Percentiles rank a stretch among this genome's conserved stretches.
These are phyloP conservation scores for Tuber borchii DNA, from an alignment of 495 filamentous ascomycete species.

Conservation along the genomic window DNA sequence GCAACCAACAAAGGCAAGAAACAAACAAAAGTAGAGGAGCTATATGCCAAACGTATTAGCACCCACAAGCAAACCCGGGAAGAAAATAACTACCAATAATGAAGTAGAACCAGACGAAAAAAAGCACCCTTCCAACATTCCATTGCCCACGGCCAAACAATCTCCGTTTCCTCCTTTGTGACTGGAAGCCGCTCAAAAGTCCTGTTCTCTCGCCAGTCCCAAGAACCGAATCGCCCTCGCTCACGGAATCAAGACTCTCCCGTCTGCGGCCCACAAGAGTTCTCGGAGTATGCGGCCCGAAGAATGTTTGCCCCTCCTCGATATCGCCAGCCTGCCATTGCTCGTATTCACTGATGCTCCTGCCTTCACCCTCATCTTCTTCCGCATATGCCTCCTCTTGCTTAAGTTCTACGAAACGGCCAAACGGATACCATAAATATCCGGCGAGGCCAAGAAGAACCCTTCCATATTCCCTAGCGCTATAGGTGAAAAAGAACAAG, in stretches of 20 bases:
- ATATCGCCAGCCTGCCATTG: slow-evolving; percentile 98
- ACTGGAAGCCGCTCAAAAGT: slow-evolving; percentile 38
- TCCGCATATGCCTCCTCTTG: slow-evolving; percentile 91
- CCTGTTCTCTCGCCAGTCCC: slow-evolving; percentile 54
- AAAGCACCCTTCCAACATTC: slow-evolving; percentile 88
- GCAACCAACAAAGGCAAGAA: slow-evolving; percentile 83
- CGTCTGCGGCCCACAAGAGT: slow-evolving; percentile 85
- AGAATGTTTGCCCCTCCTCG: slow-evolving; percentile 91
- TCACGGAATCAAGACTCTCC: slow-evolving; percentile 76
- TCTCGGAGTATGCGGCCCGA: slow-evolving; percentile 71
- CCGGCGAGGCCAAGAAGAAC: slow-evolving; percentile 75
- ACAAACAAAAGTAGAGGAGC: slow-evolving; percentile 82
- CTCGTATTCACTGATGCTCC: slow-evolving; percentile 98
- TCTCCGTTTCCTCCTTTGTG: slow-evolving; percentile 69
- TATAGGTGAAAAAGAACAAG: slow-evolving; percentile 67
- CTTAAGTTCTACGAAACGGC: slow-evolving; percentile 85
- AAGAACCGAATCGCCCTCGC: slow-evolving; percentile 84
- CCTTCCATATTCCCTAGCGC: slow-evolving; percentile 76
- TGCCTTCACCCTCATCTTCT: slow-evolving; percentile 97
- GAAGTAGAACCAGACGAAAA: slow-evolving; percentile 95
- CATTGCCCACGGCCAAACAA: slow-evolving; percentile 94
- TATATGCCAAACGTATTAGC: slow-evolving; percentile 15
- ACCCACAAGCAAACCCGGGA: neutral
- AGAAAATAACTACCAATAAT: slow-evolving; percentile 51
- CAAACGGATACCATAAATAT: slow-evolving; percentile 93